Evolutionary conservation across 2,329 filamentous ascomycete genomes (phyloP).

Genomic region (Geosmithia putterillii): DNA sequence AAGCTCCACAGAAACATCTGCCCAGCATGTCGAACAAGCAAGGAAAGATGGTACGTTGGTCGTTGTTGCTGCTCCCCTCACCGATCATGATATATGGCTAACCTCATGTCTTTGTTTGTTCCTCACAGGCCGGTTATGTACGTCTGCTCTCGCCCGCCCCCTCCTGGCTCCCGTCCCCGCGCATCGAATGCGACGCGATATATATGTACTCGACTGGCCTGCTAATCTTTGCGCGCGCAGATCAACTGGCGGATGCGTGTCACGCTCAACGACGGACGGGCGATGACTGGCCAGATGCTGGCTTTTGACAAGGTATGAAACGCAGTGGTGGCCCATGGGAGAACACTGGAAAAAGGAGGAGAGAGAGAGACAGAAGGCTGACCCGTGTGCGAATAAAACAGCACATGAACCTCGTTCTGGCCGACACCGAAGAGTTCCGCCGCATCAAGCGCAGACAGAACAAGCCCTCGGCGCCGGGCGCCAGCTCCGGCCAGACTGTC

Average conservation of each 20-base stretch:
- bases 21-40: constrained; percentile 56
- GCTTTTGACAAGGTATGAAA: constrained; percentile 86
- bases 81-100: constrained; percentile 41
- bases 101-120: constrained; percentile 29
- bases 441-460: constrained; percentile 75
- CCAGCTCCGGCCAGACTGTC: constrained; percentile 53
- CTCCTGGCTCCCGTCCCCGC: background rate
- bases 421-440: constrained; percentile 96
- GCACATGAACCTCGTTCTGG: constrained; percentile 99
- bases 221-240: constrained; percentile 29
- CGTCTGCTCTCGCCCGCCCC: constrained; percentile 23
- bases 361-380: too few relatives aligned
- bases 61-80: constrained; percentile 25
- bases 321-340: background rate
- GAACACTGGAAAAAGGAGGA: too few relatives aligned
- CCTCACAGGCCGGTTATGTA: constrained; percentile 57
- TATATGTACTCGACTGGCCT: background rate
- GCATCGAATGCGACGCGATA: background rate
- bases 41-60: constrained; percentile 89
- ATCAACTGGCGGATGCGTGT: constrained; percentile 99
- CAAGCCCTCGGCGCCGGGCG: constrained; percentile 55
- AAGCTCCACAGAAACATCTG: constrained; percentile 8
- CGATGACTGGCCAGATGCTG: constrained; percentile 97
- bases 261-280: constrained; percentile 85
- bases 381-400: constrained; percentile 23